A percentile compares a stretch with the other conserved stretches of the same genome.
Conservation (phyloP, 2,329 filamentous ascomycete species). For the Emericellopsis atlantica region DNA sequence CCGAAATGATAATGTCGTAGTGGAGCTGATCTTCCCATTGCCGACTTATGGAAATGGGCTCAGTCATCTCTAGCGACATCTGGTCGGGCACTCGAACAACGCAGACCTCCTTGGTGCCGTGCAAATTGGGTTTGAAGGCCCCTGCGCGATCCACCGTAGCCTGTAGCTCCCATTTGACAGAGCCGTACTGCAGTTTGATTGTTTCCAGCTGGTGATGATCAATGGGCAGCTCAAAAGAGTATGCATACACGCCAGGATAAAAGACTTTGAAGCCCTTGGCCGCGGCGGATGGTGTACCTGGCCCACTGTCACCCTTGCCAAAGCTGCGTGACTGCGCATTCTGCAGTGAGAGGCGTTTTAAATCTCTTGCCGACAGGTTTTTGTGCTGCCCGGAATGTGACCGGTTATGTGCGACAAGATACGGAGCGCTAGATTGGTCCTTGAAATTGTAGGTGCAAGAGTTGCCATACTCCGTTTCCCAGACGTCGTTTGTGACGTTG, state of each 20-base stretch:
- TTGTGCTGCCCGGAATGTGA: conserved; percentile 10
- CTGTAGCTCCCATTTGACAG: conserved; percentile 79
- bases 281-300: conserved; percentile 44
- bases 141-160: conserved; percentile 76
- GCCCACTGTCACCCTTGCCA: conserved; percentile 57
- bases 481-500: conserved; percentile 56
- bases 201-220: conserved; percentile 84
- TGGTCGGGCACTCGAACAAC: conserved; percentile 80
- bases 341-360: conserved; percentile 63
- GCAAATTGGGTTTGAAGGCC: conserved; percentile 78
- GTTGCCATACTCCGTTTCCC: conserved; percentile 51
- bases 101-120: conserved; percentile 69
- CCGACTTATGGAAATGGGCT: conserved; percentile 85
- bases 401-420: conserved; percentile 10
- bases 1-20: conserved; percentile 92
- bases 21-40: conserved; percentile 94
- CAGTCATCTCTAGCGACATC: conserved; percentile 77
- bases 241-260: conserved; percentile 55
- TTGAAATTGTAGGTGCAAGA: conserved; percentile 44
- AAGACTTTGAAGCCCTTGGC: conserved; percentile 78
- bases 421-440: conserved; percentile 20
- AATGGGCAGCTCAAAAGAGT: conserved; percentile 75
- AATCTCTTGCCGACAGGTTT: conserved; percentile 29
- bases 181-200: conserved; percentile 75
- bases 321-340: conserved; percentile 78